phyloP scores from a whole-genome alignment of 352 stramenopile genomes.

The Pythium apleroticum region DNA sequence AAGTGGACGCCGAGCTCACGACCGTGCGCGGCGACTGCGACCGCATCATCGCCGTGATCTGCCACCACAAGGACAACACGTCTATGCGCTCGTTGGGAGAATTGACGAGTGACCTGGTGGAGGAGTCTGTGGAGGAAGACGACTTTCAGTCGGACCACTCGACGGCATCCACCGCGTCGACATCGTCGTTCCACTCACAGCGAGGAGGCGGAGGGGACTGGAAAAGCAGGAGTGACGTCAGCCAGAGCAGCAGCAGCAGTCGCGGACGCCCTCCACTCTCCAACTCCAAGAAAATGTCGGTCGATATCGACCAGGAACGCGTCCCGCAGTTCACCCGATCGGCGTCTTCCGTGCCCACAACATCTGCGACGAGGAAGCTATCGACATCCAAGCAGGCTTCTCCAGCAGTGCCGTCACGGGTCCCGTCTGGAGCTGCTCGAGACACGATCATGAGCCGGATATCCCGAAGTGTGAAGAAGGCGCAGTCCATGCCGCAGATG shows the following conservation, averaged over 20 bases:
- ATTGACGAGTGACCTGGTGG: neutral
- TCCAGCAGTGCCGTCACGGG: neutral
- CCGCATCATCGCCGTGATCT: slow-evolving; percentile 28
- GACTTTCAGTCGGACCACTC: slow-evolving; percentile 31
- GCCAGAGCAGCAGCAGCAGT: neutral
- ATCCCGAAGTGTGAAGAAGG: slow-evolving; percentile 30
- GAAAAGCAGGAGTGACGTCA: neutral
- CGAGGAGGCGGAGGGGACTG: neutral
- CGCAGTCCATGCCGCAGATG: slow-evolving; percentile 24
- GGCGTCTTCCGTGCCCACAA: slow-evolving; percentile 1
- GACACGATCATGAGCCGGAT: slow-evolving; percentile 32
- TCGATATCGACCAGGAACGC: slow-evolving; percentile 28
- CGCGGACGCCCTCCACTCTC: slow-evolving; percentile 13
- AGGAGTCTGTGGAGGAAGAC: slow-evolving; percentile 24
- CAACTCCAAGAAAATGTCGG: slow-evolving; percentile 27
- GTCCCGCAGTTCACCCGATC: neutral
- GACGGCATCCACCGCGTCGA: slow-evolving; percentile 28
- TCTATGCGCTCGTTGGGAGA: slow-evolving; percentile 23
- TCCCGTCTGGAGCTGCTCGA: neutral
- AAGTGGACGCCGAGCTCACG: slow-evolving; percentile 23
- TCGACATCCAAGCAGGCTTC: neutral
- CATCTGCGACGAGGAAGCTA: neutral
- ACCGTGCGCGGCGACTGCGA: slow-evolving; percentile 25
- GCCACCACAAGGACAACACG: slow-evolving; percentile 23
- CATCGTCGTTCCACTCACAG: slow-evolving; percentile 24